Evolutionary conservation across 345 rosid genomes (phyloP), one percentile per base, ranked within the genome.

Genomic region (Syzygium oleosum): DNA sequence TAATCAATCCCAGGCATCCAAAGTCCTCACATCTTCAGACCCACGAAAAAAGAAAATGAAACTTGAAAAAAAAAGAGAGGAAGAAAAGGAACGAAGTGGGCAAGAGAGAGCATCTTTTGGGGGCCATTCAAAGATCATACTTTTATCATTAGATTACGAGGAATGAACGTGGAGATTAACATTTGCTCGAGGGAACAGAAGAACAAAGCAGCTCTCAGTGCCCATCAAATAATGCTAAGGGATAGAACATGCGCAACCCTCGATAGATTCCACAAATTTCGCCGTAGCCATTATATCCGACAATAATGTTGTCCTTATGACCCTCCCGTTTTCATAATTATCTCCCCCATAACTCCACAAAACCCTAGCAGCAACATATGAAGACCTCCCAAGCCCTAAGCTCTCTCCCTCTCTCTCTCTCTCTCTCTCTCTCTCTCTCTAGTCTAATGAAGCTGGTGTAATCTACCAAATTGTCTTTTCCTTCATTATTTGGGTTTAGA

Each of bases 241-340:
- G 52, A 87, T n/a, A 49, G 85, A 89, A 89, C 94, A 93, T 91
- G 95, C 92, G 94, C 93, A 89, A 59, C 63, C 86, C 29, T 84
- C 85, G 41, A 52, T 80, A 87, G 88, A 91, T 89, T 91, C 95
- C 96, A 94, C 92, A 87, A 91, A 92, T 92, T 91, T 92, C 92
- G 92, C 93, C 79, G 1, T 88, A 88, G 68, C 88, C 58, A 93
- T 90, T 87, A 89, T 90, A 31, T 89, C 52, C 51, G 29, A n/a
- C 87, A 84, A 94, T 93, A 87, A 95, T 93, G 94, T 49, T 93
- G 96, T 93, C 95, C 92, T 87, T 51, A 91, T 88, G 89, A 88
- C 86, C 84, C 89, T 59, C 89, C 86, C 85, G 86, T 88, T 78
- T 89, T 41, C 93, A 94, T 95, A 85, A 94, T 94, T 51, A 77